phyloP scores from a whole-genome alignment of 2,329 filamentous ascomycete genomes.

The Dactylonectria macrodidyma region DNA sequence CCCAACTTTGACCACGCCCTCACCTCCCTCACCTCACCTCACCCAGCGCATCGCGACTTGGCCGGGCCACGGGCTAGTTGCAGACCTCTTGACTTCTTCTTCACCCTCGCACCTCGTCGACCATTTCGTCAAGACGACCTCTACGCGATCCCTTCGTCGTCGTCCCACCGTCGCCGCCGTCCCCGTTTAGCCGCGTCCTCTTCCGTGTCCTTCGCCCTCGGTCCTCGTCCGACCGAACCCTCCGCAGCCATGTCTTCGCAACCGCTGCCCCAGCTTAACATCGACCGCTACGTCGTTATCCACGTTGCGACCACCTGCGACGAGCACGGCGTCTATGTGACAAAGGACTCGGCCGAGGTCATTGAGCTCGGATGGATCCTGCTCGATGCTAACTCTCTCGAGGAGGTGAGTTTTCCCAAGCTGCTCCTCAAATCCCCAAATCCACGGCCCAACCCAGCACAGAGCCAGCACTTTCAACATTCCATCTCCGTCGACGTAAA shows the following conservation, averaged over 20 bases:
- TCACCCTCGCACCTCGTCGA: conserved; percentile 32
- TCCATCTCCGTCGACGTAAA: conserved; percentile 14
- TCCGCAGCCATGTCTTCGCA: conserved; percentile 57
- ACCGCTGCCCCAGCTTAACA: conserved; percentile 72
- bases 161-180: conserved; percentile 35
- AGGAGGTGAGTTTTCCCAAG: conserved; percentile 78
- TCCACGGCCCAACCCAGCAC: conserved; percentile 21
- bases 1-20: conserved; percentile 42
- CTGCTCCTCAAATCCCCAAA: not conserved
- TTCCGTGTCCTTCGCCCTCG: conserved; percentile 37
- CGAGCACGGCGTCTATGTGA: conserved; percentile 99
- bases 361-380: conserved; percentile 99
- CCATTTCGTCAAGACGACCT: conserved; percentile 39
- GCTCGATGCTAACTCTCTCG: conserved; percentile 89
- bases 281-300: conserved; percentile 98
- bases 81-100: conserved; percentile 41
- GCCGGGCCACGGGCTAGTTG: conserved; percentile 57
- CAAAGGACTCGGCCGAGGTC: conserved; percentile 98
- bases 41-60: conserved; percentile 48
- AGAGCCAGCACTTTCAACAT: not conserved
- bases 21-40: conserved; percentile 42
- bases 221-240: conserved; percentile 43
- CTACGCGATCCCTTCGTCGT: conserved; percentile 29
- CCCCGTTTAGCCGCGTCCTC: conserved; percentile 41
- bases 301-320: conserved; percentile 99